A percentile compares a stretch with the other conserved stretches of the same genome.
phyloP scores from a whole-genome alignment of 306 rosid genomes.

The Rubus idaeus region DNA sequence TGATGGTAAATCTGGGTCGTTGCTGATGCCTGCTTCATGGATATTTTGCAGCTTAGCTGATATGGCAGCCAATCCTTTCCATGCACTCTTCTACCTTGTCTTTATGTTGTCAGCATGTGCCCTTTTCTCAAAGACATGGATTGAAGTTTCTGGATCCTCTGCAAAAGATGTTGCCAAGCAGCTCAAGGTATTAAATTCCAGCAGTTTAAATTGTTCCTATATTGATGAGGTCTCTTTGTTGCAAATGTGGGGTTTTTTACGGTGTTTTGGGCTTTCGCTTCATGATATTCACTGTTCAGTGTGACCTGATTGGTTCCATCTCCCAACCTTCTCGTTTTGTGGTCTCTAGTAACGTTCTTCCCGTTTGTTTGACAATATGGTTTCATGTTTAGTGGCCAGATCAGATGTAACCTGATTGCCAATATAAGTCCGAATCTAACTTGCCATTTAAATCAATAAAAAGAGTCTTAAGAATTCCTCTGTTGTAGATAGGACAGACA shows the following conservation, averaged over 20 bases:
- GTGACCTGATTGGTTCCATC: neutral
- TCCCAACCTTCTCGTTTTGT: neutral
- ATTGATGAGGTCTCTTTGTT: neutral
- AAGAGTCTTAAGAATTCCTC: neutral
- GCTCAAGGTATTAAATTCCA: constrained; percentile 57
- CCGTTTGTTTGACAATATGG: neutral
- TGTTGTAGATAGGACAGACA: neutral
- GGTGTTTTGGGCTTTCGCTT: neutral
- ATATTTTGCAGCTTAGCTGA: constrained; percentile 80
- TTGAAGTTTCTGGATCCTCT: constrained; percentile 96
- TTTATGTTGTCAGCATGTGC: constrained; percentile 94
- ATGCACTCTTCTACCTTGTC: constrained; percentile 81
- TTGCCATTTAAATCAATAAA: neutral
- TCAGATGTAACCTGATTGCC: neutral
- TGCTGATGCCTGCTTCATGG: constrained; percentile 1
- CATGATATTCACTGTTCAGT: neutral
- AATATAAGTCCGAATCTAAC: neutral
- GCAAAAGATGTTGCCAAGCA: constrained; percentile 95
- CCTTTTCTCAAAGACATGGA: constrained; percentile 92
- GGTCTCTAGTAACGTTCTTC: neutral
- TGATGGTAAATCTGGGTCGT: neutral
- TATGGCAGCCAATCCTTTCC: constrained; percentile 97
- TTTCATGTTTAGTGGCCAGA: neutral
- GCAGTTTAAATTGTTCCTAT: neutral
- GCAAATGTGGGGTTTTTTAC: neutral